phyloP scores from a whole-genome alignment of 345 rosid genomes.

The Eucalyptus tenuipes region DNA sequence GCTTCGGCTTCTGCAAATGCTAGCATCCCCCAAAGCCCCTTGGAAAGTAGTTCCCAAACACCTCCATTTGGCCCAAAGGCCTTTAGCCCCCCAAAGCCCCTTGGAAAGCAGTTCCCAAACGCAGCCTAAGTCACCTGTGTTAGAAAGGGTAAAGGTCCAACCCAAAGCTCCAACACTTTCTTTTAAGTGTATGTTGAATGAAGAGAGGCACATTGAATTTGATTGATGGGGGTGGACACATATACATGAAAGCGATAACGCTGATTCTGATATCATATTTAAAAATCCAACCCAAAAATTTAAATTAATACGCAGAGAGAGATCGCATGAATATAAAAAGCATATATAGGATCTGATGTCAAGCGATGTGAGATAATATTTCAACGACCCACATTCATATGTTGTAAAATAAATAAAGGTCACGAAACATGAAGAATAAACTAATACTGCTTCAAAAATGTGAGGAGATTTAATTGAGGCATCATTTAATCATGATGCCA shows the following conservation, averaged over 20 bases:
- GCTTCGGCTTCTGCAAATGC: too few relatives aligned
- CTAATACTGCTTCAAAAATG: background rate
- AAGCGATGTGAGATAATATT: background rate
- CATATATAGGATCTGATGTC: accelerated
- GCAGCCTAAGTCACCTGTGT: too few relatives aligned
- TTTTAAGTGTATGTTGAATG: background rate
- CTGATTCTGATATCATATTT: accelerated
- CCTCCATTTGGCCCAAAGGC: too few relatives aligned
- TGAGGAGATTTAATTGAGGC: background rate
- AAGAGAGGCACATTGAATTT: background rate
- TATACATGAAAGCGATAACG: accelerated
- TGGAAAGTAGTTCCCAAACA: too few relatives aligned
- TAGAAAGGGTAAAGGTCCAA: background rate
- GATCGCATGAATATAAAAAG: accelerated
- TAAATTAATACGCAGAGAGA: accelerated
- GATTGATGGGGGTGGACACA: accelerated
- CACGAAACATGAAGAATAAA: background rate
- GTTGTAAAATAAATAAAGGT: background rate
- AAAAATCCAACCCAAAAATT: accelerated
- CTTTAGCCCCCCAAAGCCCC: too few relatives aligned
- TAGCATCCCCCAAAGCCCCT: too few relatives aligned
- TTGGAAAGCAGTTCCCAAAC: too few relatives aligned
- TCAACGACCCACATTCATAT: background rate
- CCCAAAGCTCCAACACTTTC: too few relatives aligned
- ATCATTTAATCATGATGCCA: background rate